Percentiles rank a stretch among this genome's conserved stretches.
These are phyloP conservation scores for Aspergillus sclerotialis DNA, from an alignment of 2,329 filamentous ascomycete genomes.

Conservation along the genomic window DNA sequence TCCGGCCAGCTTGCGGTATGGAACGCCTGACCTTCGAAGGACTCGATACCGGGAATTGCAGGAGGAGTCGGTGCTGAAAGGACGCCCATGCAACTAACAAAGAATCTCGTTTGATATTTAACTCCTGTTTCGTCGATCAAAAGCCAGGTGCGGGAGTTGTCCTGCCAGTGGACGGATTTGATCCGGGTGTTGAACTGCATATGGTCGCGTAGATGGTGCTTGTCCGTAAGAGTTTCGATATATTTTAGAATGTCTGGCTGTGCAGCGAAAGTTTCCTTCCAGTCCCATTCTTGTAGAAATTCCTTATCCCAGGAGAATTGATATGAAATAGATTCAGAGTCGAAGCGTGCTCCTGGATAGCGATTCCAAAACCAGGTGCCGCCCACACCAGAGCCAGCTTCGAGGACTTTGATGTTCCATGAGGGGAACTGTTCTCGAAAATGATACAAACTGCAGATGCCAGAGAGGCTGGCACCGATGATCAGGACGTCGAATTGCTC, in stretches of 20 bases:
- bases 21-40: slow-evolving; percentile 47
- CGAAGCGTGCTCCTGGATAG: slow-evolving; percentile 13
- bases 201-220: slow-evolving; percentile 2
- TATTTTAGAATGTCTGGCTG: background rate
- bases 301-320: slow-evolving; percentile 2
- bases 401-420: slow-evolving; percentile 27
- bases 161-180: slow-evolving; percentile 1
- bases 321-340: slow-evolving; percentile 1
- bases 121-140: background rate
- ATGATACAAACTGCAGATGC: too few relatives aligned
- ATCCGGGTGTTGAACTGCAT: slow-evolving; percentile 4
- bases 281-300: background rate
- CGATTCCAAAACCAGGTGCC: slow-evolving; percentile 19
- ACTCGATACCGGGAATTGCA: slow-evolving; percentile 43
- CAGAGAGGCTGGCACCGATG: too few relatives aligned
- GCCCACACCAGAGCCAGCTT: slow-evolving; percentile 19
- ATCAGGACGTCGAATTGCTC: too few relatives aligned
- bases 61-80: slow-evolving; percentile 44
- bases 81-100: slow-evolving; percentile 13
- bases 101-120: slow-evolving; percentile 4
- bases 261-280: background rate
- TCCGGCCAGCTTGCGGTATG: slow-evolving; percentile 50
- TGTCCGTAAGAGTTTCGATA: background rate
- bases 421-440: too few relatives aligned
- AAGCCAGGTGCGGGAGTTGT: slow-evolving; percentile 1